These are phyloP conservation scores for Clavariopsis aquatica DNA, from an alignment of 495 filamentous ascomycete species.

Conservation along the genomic window DNA sequence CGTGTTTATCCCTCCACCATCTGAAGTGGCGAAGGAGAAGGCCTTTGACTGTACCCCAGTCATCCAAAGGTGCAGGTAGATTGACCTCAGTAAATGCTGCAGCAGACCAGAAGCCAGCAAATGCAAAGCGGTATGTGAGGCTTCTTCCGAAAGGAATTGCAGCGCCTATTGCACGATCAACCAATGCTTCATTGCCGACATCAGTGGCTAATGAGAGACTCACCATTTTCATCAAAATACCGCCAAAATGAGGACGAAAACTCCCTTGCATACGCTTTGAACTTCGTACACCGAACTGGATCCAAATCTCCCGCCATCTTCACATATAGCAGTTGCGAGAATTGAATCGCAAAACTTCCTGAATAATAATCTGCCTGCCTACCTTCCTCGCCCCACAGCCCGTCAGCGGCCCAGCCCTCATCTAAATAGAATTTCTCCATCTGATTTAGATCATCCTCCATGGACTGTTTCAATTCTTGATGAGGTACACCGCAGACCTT, in stretches of 20 bases:
- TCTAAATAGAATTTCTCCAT: constrained; percentile 22
- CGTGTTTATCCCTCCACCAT: constrained; percentile 23
- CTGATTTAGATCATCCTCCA: constrained; percentile 18
- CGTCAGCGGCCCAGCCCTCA: constrained; percentile 24
- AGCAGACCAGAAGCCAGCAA: constrained; percentile 25
- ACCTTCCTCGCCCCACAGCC: constrained; percentile 20
- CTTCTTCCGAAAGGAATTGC: constrained; percentile 24
- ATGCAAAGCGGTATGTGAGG: constrained; percentile 27
- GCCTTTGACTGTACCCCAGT: constrained; percentile 22
- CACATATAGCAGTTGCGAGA: constrained; percentile 20
- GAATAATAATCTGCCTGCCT: constrained; percentile 31
- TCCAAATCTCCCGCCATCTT: constrained; percentile 23
- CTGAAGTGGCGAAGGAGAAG: constrained; percentile 21
- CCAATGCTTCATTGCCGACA: background rate
- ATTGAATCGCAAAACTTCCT: constrained; percentile 28
- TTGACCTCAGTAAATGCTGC: constrained; percentile 11
- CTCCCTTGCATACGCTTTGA: background rate
- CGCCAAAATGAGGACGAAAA: constrained; percentile 16
- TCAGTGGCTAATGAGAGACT: background rate
- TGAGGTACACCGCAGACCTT: constrained; percentile 24
- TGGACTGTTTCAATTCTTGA: constrained; percentile 7
- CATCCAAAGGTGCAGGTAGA: constrained; percentile 2
- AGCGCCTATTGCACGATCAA: background rate
- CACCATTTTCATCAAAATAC: constrained; percentile 22
- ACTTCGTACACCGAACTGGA: constrained; percentile 13